A percentile compares a stretch with the other conserved stretches of the same genome.
These are phyloP conservation scores for Prunus mira DNA, from an alignment of 306 rosid species.

Conservation along the genomic window DNA sequence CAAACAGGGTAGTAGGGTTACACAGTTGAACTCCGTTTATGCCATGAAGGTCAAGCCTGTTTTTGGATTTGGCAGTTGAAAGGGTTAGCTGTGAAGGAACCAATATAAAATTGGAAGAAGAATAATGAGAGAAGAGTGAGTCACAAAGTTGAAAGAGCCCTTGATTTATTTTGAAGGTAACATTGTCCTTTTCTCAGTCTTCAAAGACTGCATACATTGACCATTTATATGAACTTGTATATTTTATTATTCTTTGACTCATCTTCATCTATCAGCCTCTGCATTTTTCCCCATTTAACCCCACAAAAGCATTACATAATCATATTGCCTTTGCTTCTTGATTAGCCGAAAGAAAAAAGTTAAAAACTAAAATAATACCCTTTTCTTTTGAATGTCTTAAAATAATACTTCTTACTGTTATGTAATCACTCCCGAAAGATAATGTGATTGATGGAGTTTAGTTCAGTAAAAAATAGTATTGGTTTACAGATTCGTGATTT, in stretches of 20 bases:
- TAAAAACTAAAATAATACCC: background rate
- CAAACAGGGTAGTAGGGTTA: slow-evolving; percentile 8
- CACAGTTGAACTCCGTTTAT: slow-evolving; percentile 2
- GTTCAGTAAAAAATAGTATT: too few relatives aligned
- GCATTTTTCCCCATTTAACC: background rate
- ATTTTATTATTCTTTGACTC: slow-evolving; percentile 13
- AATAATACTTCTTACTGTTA: background rate
- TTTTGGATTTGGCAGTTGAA: slow-evolving; percentile 6
- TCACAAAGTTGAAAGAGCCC: slow-evolving; percentile 7
- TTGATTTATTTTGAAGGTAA: background rate
- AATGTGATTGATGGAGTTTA: too few relatives aligned
- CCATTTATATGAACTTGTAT: slow-evolving; percentile 12
- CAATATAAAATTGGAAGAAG: background rate
- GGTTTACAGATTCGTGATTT: rapidly evolving
- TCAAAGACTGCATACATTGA: slow-evolving; percentile 23
- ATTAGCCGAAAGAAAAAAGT: slow-evolving; percentile 17
- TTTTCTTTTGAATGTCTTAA: background rate
- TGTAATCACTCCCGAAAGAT: background rate
- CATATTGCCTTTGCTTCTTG: slow-evolving; percentile 1
- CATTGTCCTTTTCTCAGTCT: slow-evolving; percentile 32
- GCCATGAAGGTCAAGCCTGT: background rate
- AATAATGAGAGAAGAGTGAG: slow-evolving; percentile 5
- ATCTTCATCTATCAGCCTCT: background rate
- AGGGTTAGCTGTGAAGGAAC: background rate
- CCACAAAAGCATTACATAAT: background rate